Evolutionary conservation across 495 filamentous ascomycete species (phyloP).

Genomic region (Trichoderma virens): DNA sequence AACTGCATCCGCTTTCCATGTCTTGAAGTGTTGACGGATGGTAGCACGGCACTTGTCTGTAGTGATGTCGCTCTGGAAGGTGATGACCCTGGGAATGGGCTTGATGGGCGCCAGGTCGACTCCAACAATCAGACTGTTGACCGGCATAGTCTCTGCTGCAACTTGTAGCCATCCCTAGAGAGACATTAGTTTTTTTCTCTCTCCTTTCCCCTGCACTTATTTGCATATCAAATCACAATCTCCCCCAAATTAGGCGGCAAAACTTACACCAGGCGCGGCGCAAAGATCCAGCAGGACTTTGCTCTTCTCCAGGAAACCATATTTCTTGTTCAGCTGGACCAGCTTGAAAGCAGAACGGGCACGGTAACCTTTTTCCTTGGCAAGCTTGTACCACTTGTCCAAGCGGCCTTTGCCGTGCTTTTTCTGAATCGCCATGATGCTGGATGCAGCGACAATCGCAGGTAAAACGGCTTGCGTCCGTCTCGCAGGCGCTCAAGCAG

Average conservation of each 20-base stretch:
- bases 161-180: constrained; percentile 94
- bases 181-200: constrained; percentile 20
- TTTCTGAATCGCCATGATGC: constrained; percentile 89
- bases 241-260: background rate
- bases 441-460: background rate
- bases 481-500: background rate
- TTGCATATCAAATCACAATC: no score
- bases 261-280: constrained; percentile 86
- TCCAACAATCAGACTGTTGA: constrained; percentile 82
- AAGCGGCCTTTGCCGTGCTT: constrained; percentile 99
- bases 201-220: no score
- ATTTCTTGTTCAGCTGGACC: constrained; percentile 98
- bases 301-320: constrained; percentile 93
- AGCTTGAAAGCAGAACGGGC: constrained; percentile 97
- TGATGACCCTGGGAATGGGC: constrained; percentile 83
- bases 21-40: constrained; percentile 83
- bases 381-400: constrained; percentile 87
- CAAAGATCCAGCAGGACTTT: constrained; percentile 96
- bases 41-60: constrained; percentile 95
- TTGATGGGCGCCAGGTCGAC: constrained; percentile 96
- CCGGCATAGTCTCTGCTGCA: constrained; percentile 88
- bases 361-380: constrained; percentile 97
- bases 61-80: constrained; percentile 97
- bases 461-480: background rate
- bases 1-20: constrained; percentile 96